Evolutionary conservation across 169 alveolate species (phyloP).

Genomic region (Neospora caninum): DNA sequence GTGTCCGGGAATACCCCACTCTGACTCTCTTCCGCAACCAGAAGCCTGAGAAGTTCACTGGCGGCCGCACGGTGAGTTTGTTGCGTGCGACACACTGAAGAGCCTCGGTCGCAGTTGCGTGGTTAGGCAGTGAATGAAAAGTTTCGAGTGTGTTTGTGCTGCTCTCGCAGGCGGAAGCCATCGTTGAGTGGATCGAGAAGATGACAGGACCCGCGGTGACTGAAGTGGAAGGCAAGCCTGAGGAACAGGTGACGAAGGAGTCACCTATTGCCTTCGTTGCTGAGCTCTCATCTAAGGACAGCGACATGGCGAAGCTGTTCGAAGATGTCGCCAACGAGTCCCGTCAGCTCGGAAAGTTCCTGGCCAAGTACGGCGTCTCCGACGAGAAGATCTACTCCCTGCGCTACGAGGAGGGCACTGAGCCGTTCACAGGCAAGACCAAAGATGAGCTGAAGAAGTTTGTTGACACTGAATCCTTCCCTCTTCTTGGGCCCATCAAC

Average conservation of each 20-base stretch:
- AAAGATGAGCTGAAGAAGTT: conserved; percentile 72
- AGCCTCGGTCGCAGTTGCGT: neutral
- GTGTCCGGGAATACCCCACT: conserved; percentile 83
- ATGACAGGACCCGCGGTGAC: conserved; percentile 89
- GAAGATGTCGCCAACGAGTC: conserved; percentile 42
- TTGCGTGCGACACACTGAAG: neutral
- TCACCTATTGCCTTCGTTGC: conserved; percentile 24
- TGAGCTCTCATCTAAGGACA: conserved; percentile 36
- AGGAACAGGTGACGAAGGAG: conserved; percentile 5
- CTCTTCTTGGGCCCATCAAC: conserved; percentile 78
- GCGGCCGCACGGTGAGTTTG: conserved; percentile 59
- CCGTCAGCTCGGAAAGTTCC: conserved; percentile 41
- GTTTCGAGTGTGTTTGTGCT: neutral
- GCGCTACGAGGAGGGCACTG: conserved; percentile 74
- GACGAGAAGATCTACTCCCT: conserved; percentile 65
- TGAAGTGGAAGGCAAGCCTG: conserved; percentile 45
- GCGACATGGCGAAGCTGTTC: conserved; percentile 38
- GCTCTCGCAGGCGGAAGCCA: conserved; percentile 79
- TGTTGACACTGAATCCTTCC: conserved; percentile 72
- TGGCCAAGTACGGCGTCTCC: conserved; percentile 11
- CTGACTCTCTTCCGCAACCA: conserved; percentile 75
- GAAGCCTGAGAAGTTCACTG: conserved; percentile 72
- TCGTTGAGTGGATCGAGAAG: conserved; percentile 87
- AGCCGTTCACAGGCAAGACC: conserved; percentile 66
- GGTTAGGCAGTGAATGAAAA: too few species aligned